Conservation (phyloP, 805 yeast genomes). For the Yamadazyma sp. region DNA sequence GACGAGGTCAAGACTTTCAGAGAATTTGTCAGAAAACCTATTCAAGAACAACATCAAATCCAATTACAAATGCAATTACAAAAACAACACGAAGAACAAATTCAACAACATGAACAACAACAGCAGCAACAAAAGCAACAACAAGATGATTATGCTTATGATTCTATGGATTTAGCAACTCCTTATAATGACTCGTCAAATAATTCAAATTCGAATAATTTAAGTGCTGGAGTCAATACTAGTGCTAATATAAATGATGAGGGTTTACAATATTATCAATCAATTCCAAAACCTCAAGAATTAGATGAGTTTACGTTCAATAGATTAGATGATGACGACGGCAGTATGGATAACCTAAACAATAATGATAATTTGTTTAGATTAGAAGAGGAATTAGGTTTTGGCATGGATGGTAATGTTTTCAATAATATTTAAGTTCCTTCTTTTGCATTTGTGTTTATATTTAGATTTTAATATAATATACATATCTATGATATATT, state of each 20-base stretch:
- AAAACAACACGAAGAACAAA: slow-evolving; percentile 24
- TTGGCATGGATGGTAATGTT: slow-evolving; percentile 40
- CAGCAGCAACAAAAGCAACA: slow-evolving; percentile 13
- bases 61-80: slow-evolving; percentile 33
- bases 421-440: slow-evolving; percentile 7
- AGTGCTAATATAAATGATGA: slow-evolving; percentile 14
- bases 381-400: slow-evolving; percentile 43
- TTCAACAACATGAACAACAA: slow-evolving; percentile 13
- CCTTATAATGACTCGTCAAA: slow-evolving; percentile 11
- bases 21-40: slow-evolving; percentile 75
- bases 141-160: slow-evolving; percentile 13
- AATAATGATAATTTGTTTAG: slow-evolving; percentile 29
- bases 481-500: no score
- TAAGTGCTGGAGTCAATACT: slow-evolving; percentile 17
- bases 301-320: slow-evolving; percentile 34
- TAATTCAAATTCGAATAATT: slow-evolving; percentile 15
- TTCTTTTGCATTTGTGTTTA: not conserved
- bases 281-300: slow-evolving; percentile 44
- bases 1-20: slow-evolving; percentile 79
- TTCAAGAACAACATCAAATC: slow-evolving; percentile 49
- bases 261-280: slow-evolving; percentile 29
- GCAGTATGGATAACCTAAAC: slow-evolving; percentile 8
- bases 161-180: slow-evolving; percentile 13
- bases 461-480: not conserved
- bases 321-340: slow-evolving; percentile 8